Conservation (phyloP, 2,329 filamentous ascomycete species). For the Curvularia eragrostidis region DNA sequence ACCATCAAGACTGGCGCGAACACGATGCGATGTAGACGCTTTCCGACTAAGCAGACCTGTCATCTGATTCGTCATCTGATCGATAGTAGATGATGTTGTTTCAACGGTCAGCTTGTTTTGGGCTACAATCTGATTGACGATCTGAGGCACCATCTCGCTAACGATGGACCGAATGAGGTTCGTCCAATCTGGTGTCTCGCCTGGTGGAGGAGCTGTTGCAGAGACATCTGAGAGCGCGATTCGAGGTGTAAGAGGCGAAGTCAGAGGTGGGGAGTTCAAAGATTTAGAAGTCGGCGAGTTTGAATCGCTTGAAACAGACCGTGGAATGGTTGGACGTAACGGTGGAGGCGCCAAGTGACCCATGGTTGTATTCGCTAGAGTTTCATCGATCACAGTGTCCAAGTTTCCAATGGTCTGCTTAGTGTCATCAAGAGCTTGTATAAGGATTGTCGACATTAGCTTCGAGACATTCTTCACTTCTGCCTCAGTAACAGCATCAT, state of each 20-base stretch:
- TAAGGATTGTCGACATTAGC: conserved; percentile 37
- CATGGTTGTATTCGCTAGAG: conserved; percentile 4
- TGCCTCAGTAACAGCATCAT: conserved; percentile 37
- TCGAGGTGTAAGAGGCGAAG: conserved; percentile 23
- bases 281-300: conserved; percentile 22
- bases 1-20: conserved; percentile 33
- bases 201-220: conserved; percentile 3
- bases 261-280: too few relatives aligned
- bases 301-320: conserved; percentile 10
- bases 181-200: conserved; percentile 35
- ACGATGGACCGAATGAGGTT: conserved; percentile 42
- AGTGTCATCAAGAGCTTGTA: conserved; percentile 28
- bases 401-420: conserved; percentile 38
- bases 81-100: conserved; percentile 30
- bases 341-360: conserved; percentile 11
- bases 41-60: conserved; percentile 35
- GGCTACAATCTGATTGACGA: conserved; percentile 40
- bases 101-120: conserved; percentile 34
- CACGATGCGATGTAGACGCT: conserved; percentile 36
- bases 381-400: conserved; percentile 26
- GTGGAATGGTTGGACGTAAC: conserved; percentile 13
- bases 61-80: conserved; percentile 42
- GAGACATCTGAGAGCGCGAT: conserved; percentile 20
- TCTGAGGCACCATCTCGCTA: conserved; percentile 44
- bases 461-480: conserved; percentile 37